phyloP scores from a whole-genome alignment of 2,329 filamentous ascomycete species.

The Shiraia sp. region DNA sequence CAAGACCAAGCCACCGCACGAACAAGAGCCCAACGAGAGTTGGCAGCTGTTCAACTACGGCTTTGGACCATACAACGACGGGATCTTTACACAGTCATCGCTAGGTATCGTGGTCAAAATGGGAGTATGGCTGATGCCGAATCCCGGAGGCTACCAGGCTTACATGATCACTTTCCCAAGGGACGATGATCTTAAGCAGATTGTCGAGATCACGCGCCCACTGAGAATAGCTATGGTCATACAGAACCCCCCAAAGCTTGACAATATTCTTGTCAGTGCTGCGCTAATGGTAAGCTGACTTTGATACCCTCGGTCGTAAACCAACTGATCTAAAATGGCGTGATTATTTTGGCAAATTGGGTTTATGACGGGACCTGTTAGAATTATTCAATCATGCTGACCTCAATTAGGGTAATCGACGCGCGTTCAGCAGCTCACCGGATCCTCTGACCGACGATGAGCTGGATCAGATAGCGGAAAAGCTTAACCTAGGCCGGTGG shows the following conservation, averaged over 20 bases:
- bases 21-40: constrained; percentile 11
- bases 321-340: too few relatives aligned
- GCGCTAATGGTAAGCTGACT: constrained; percentile 42
- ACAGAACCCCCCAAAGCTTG: constrained; percentile 51
- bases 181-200: constrained; percentile 54
- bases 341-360: too few relatives aligned
- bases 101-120: constrained; percentile 52
- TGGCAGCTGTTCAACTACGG: constrained; percentile 32
- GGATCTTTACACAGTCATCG: constrained; percentile 55
- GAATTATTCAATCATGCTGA: too few relatives aligned
- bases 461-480: constrained; percentile 47
- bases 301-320: neutral
- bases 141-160: constrained; percentile 46
- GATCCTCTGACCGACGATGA: constrained; percentile 45
- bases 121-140: constrained; percentile 53
- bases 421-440: too few relatives aligned
- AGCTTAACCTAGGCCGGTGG: constrained; percentile 51
- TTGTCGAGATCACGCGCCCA: constrained; percentile 56
- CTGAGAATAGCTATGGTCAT: constrained; percentile 41
- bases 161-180: constrained; percentile 51
- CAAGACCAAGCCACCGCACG: constrained; percentile 3
- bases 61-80: constrained; percentile 38
- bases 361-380: too few relatives aligned
- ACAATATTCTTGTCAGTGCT: constrained; percentile 48
- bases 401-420: too few relatives aligned